Evolutionary conservation across 805 yeast species (phyloP), one percentile per base, ranked within the genome.

Genomic region (Lachancea kluyveri): DNA sequence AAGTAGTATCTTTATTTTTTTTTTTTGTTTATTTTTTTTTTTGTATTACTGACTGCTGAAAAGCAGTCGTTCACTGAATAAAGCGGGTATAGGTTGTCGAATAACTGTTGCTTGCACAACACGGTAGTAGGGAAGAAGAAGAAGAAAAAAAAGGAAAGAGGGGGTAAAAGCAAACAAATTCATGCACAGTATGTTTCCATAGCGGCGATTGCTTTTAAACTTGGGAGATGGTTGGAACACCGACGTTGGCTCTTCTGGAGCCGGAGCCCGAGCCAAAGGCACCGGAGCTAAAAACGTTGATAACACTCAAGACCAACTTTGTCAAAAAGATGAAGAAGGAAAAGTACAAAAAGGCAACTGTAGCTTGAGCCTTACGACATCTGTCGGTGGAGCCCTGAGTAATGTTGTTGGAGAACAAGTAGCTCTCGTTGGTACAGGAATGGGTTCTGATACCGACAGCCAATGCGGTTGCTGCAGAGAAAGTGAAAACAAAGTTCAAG

Each of bases 301-400:
- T 59, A 30, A 59, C 45, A 35, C 79, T 69, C 58, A 76, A 57
- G 41, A 63, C 63, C 40, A 74, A 52, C 44, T 87, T 74, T 50
- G 71, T 81, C 43, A 85, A 60, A 60, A 85, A 81, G 58, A 79
- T 62, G 56, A 77, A 74, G 71, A 81, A 77, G 36, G 92, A 72
- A 62, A 92, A 79, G 80, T 76, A 92, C 54, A 82, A 71, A 77
- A 84, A 83, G 31, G 88, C 87, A 48, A 68, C 71, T 12, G 80
- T 60, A 41, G 86, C 86, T 72, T 92, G 97, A 35, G 94, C 87
- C 68, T 85, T 79, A 72, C 96, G 84, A 70, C 99, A 92, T 71
- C 97, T 78, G 54, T 76, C 83, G 14, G 66, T 52, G 25, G 79
- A 69, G 46, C 94, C 94, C 67, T 84, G 85, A 40, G 83, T 62